Conservation (phyloP, 78 protist species). For the Parvularia atlantis region DNA sequence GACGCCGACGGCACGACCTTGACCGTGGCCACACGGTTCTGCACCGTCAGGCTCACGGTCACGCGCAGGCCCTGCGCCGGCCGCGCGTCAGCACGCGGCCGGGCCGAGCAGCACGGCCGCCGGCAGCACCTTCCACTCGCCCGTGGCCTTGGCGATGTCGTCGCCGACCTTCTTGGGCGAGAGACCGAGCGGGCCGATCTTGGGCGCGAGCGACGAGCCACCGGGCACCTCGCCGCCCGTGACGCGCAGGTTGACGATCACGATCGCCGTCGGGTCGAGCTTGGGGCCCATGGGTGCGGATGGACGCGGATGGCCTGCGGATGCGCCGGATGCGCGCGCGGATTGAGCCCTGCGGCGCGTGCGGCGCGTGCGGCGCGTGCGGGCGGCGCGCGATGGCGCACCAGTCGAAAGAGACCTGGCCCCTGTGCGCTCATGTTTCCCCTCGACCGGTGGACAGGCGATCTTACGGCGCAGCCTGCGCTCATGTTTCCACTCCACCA, state of each 20-base stretch:
- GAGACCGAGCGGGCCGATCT: slow-evolving; percentile 97
- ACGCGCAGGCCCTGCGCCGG: slow-evolving; percentile 90
- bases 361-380: too few species aligned
- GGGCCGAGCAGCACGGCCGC: too few species aligned
- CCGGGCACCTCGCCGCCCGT: slow-evolving; percentile 93
- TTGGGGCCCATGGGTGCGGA: slow-evolving; percentile 82
- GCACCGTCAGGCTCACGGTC: slow-evolving; percentile 78
- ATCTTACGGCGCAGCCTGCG: too few species aligned
- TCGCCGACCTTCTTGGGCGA: slow-evolving; percentile 97
- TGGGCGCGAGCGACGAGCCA: slow-evolving; percentile 92
- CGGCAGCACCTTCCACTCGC: slow-evolving; percentile 92
- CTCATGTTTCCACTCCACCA: too few species aligned
- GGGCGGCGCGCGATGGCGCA: too few species aligned
- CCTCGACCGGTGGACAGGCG: too few species aligned
- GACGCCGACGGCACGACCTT: slow-evolving; percentile 93
- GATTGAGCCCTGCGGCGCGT: too few species aligned
- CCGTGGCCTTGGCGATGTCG: slow-evolving; percentile 91
- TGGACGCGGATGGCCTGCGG: too few species aligned
- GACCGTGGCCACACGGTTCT: slow-evolving; percentile 88
- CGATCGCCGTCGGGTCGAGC: slow-evolving; percentile 53
- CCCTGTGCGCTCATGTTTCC: too few species aligned
- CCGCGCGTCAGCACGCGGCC: too few species aligned
- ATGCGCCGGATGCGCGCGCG: too few species aligned
- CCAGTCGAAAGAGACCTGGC: too few species aligned
- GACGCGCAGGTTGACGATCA: slow-evolving; percentile 75